Evolutionary conservation across 2,329 filamentous ascomycete species (phyloP), one percentile per base, ranked within the genome.

Genomic region (Fusarium vanettenii): DNA sequence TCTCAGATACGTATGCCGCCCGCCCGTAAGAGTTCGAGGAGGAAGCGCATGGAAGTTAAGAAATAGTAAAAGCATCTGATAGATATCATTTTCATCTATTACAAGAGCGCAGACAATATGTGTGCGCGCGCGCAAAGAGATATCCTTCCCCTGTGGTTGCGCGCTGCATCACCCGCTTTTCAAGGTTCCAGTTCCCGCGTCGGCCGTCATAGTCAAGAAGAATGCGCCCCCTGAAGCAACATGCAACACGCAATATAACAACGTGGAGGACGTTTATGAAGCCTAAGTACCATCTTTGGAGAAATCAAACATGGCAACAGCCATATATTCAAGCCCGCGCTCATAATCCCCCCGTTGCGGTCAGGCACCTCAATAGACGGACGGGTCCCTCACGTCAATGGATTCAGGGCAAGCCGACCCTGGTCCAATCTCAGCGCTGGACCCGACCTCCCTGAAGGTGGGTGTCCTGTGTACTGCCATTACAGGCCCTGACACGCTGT

Each of bases 91-190:
- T 20, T 14, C 18, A 31, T 31, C 11, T 14, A 31, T 55, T 55
- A 13, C 48, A 29, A 55, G 27, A 55, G 48, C 48, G 27, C 18
- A 41, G 31, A 27, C 9, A 59, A 27, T 25, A 27, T 37, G 45
- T 57, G 35, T 48, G 69, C 68, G 59, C 74, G 69, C 66, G 72
- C 72, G 66, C 66, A 73, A 67, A 65, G 59, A 33, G 60, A 43
- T 31, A n/a, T 55, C 20, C 1, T 31, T 29, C 18, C 48, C 48
- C 27, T 20, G 11, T 31, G 48, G 48, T 39, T 27, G 56, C 60
- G 72, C 69, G 75, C 72, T 37, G 66, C 72, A 66, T 72, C 72
- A 74, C 75, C 72, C 72, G 72, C 72, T 74, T 74, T 73, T 74
- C 72, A 70, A 65, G 66, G 72, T 74, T 75, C 41, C 35, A 37